Evolutionary conservation across 768 basidiomycete species (phyloP).

Genomic region (Trametes coccinea): DNA sequence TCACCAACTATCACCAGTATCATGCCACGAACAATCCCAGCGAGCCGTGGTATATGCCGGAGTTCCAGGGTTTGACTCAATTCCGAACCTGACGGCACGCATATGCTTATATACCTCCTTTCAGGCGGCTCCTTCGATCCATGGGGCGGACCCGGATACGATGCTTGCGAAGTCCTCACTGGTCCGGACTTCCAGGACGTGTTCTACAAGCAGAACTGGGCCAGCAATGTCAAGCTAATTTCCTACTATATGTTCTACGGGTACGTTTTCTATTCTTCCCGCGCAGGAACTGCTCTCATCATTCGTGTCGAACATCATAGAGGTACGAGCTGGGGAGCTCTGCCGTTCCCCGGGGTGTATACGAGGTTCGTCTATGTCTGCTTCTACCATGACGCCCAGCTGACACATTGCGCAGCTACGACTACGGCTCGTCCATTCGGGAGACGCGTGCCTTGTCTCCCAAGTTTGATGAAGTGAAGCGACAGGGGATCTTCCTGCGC

Average conservation of each 20-base stretch:
- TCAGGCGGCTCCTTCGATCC: conserved; percentile 70
- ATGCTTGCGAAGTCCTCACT: conserved; percentile 62
- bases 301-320: conserved; percentile 36
- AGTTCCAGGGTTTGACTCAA: conserved; percentile 30
- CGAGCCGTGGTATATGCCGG: conserved; percentile 73
- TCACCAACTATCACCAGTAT: conserved; percentile 63
- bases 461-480: conserved; percentile 79
- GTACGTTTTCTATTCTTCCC: conserved; percentile 33
- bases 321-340: conserved; percentile 83
- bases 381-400: background rate
- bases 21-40: conserved; percentile 48
- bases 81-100: no score
- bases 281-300: background rate
- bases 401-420: conserved; percentile 54
- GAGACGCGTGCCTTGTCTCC: conserved; percentile 66
- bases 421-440: conserved; percentile 73
- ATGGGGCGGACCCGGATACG: conserved; percentile 80
- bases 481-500: conserved; percentile 75
- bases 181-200: conserved; percentile 77
- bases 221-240: conserved; percentile 77
- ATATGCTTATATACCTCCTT: background rate
- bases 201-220: conserved; percentile 78
- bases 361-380: conserved; percentile 34
- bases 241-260: conserved; percentile 88
- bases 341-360: conserved; percentile 78